A percentile compares a stretch with the other conserved stretches of the same genome.
phyloP scores from a whole-genome alignment of 1,284 basidiomycete genomes.

The Athelia sp. region DNA sequence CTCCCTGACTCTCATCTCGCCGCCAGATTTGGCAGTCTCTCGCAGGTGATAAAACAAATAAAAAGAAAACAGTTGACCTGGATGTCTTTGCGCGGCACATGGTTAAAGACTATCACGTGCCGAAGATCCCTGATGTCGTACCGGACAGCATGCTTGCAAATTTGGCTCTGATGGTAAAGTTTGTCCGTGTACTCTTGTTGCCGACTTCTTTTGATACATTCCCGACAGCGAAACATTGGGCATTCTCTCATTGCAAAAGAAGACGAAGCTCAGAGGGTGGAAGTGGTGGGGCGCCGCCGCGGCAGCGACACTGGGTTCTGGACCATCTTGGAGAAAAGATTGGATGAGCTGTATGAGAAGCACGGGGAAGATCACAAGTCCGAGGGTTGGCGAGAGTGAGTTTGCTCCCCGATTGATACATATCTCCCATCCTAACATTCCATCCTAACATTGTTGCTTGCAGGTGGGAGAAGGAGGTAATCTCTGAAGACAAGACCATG shows the following conservation, averaged over 20 bases:
- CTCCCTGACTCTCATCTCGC: neutral
- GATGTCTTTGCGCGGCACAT: neutral
- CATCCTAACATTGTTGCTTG: too few species aligned
- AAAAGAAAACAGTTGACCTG: too few species aligned
- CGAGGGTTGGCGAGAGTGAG: neutral
- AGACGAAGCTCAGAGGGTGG: too few species aligned
- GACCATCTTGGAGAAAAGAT: neutral
- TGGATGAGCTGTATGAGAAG: neutral
- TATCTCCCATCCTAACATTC: neutral
- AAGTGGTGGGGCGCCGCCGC: too few species aligned
- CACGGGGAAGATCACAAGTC: neutral
- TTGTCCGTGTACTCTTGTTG: neutral
- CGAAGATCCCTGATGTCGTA: neutral
- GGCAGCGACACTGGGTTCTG: neutral
- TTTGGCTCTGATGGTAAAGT: neutral
- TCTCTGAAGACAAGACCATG: too few species aligned
- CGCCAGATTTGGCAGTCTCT: neutral
- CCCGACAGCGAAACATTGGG: neutral
- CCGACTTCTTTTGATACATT: neutral
- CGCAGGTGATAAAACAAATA: neutral
- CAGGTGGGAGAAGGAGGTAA: neutral
- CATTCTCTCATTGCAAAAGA: neutral
- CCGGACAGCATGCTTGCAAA: neutral
- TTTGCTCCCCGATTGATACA: too few species aligned
- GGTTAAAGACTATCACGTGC: neutral